Evolutionary conservation across 257 asterid species (phyloP).

Genomic region (Ocimum tenuiflorum): DNA sequence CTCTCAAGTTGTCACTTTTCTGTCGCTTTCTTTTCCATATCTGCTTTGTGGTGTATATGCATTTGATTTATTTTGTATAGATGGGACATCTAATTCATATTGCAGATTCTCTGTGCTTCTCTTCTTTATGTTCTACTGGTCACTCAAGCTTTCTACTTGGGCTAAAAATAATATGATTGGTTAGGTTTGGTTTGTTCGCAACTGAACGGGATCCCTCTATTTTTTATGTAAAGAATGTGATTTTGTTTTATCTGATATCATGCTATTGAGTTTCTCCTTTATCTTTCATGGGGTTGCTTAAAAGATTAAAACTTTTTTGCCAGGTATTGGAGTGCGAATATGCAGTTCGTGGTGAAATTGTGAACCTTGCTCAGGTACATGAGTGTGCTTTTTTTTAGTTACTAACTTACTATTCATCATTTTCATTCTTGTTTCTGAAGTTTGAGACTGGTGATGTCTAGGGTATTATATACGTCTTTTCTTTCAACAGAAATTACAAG

Average conservation of each 20-base stretch:
- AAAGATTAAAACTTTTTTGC: constrained; percentile 15
- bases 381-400: constrained; percentile 3
- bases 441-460: neutral
- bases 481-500: constrained; percentile 33
- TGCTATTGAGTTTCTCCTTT: neutral
- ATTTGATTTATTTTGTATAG: neutral
- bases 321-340: constrained; percentile 88
- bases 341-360: constrained; percentile 98
- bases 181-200: neutral
- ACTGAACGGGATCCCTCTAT: neutral
- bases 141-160: neutral
- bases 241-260: neutral
- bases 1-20: neutral
- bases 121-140: neutral
- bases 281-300: neutral
- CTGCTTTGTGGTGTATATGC: neutral
- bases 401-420: neutral
- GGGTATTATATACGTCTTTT: neutral
- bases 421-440: neutral
- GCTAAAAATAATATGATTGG: neutral
- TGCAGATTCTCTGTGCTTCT: neutral
- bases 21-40: neutral
- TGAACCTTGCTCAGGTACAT: constrained; percentile 79
- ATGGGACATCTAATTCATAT: neutral
- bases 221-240: neutral